Percentiles rank a stretch among this genome's conserved stretches.
These are phyloP conservation scores for Oenanthe sinensis DNA, from an alignment of 129 eudicot species.

Conservation along the genomic window DNA sequence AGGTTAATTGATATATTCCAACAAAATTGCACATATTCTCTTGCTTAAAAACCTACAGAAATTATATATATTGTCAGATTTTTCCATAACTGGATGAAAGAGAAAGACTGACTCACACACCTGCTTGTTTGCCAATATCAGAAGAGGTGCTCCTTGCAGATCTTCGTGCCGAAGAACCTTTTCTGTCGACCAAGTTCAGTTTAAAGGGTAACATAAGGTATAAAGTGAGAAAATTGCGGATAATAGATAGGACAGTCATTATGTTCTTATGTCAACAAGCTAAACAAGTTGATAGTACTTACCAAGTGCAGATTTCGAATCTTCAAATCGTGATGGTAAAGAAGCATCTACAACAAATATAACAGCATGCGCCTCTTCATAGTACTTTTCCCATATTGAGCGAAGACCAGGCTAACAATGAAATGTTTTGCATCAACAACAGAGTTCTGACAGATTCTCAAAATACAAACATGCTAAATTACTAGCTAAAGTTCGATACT, in stretches of 20 bases:
- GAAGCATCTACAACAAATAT: constrained; percentile 87
- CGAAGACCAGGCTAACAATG: constrained; percentile 86
- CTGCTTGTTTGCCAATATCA: constrained; percentile 96
- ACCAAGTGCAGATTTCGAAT: constrained; percentile 94
- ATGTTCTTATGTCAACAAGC: constrained; percentile 6
- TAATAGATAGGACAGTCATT: not conserved
- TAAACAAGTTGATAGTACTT: constrained; percentile 10
- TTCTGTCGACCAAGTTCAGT: constrained; percentile 39
- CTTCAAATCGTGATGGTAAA: constrained; percentile 90
- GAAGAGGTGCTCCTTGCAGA: constrained; percentile 90
- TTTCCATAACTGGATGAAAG: not conserved
- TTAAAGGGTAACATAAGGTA: not conserved
- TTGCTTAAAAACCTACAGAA: not conserved
- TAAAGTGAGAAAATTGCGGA: not conserved
- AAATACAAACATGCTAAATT: not conserved
- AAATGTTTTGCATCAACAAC: constrained; percentile 22
- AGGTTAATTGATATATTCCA: not conserved
- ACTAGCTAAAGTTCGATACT: not conserved
- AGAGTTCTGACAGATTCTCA: not conserved
- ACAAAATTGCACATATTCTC: not conserved
- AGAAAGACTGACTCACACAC: constrained; percentile 23
- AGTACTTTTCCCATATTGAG: constrained; percentile 99
- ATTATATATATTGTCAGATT: not conserved
- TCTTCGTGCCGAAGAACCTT: constrained; percentile 95
- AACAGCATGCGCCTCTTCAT: constrained; percentile 99